Evolutionary conservation across 1,284 basidiomycete genomes (phyloP).

Genomic region (Apiotrichum gracile): DNA sequence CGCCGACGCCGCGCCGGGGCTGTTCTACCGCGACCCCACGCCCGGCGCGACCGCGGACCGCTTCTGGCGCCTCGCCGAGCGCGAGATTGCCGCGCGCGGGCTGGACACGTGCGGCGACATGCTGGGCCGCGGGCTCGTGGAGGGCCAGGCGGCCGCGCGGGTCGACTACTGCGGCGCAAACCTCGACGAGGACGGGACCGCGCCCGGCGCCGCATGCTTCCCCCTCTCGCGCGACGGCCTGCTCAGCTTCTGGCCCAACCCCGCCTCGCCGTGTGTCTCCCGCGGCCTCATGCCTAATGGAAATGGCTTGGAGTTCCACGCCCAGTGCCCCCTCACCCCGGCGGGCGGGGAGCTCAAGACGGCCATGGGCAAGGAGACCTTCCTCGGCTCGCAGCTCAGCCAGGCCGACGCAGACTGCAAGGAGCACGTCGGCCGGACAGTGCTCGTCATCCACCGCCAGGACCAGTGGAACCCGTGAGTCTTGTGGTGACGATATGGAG

Average conservation of each 20-base stretch:
- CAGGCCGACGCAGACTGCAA: conserved; percentile 8
- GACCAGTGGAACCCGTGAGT: conserved; percentile 44
- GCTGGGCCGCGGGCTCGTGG: conserved; percentile 26
- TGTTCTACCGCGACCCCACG: conserved; percentile 31
- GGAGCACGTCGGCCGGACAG: conserved; percentile 24
- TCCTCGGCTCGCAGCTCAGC: conserved; percentile 25
- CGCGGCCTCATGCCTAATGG: conserved; percentile 20
- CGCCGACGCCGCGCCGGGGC: conserved; percentile 13
- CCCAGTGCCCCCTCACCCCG: conserved; percentile 22
- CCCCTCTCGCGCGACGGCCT: conserved; percentile 25
- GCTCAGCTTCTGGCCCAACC: conserved; percentile 40
- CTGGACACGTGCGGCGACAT: conserved; percentile 36
- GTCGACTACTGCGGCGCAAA: conserved; percentile 20
- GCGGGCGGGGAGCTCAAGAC: conserved; percentile 20
- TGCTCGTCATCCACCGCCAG: conserved; percentile 37
- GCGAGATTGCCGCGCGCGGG: conserved; percentile 25
- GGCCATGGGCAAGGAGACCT: conserved; percentile 35
- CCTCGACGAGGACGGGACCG: not conserved
- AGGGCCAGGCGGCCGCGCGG: conserved; percentile 20
- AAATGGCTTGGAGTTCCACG: conserved; percentile 9
- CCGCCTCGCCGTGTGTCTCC: conserved; percentile 33
- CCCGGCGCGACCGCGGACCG: conserved; percentile 29
- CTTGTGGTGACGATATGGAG: not conserved
- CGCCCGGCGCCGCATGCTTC: conserved; percentile 16
- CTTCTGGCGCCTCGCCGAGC: conserved; percentile 35